Evolutionary conservation across 371 early-diverging fungal genomes (phyloP), one percentile per base, ranked within the genome.

Genomic region (Smittium mucronatum): DNA sequence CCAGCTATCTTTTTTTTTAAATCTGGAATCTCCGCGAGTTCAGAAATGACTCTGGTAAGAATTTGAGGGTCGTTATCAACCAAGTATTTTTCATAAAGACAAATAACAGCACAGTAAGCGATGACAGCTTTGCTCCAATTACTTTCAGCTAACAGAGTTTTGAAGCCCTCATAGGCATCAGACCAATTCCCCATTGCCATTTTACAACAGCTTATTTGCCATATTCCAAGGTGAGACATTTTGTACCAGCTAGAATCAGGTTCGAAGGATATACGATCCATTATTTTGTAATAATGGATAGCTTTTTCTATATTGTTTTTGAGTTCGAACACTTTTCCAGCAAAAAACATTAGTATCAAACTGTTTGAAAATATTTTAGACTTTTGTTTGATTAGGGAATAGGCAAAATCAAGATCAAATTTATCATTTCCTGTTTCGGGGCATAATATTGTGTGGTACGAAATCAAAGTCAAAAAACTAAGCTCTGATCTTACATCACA

Each of bases 61-160:
- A 32, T 34, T 28, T 67, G 70, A 0, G 59, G 58, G 1, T 73
- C 66, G 8, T 67, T 70, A 0, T 32, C 32, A 69, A 76, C 64
- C 47, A 73, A 64, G 21, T 71, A 74, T 68, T 73, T 69, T 68
- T 78, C 79, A 76, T 85, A 86, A 47, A 88, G 69, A 28, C 78
- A 81, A 17, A 83, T 68, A 0, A 86, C 91, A 17, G 81, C 82
- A 16, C 84, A 72, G 69, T 90, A 91, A 0, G 80, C 75, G 75
- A 89, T 90, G 2, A 86, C 85, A 1, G 90, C 87, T 72, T 85
- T 85, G 71, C 87, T 85, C 92, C 92, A 91, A 69, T 86, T 84
- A 74, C 86, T 88, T 65, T 90, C 90, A 67, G 76, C 76, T 59
- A 72, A 71, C 32, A 91, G 74, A 0, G 78, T 73, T n/a, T 75